Evolutionary conservation across 176 grass and related monocot species (phyloP).

Genomic region (Chrysopogon serrulatus): DNA sequence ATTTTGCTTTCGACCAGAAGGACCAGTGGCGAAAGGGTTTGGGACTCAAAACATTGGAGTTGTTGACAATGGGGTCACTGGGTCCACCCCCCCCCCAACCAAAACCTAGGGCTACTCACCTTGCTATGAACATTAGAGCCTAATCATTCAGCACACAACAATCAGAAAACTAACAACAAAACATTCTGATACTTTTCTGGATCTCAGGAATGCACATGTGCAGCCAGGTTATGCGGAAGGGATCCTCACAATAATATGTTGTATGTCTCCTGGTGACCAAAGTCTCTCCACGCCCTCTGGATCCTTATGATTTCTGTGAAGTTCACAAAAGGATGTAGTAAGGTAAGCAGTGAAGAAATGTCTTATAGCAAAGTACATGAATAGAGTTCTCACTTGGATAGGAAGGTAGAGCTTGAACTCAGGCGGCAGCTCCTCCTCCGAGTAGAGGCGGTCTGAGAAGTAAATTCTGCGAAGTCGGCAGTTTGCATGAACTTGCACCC

Average conservation of each 20-base stretch:
- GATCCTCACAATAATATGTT: background rate
- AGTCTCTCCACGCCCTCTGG: background rate
- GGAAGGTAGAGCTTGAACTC: slow-evolving; percentile 97
- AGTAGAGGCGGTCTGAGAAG: slow-evolving; percentile 83
- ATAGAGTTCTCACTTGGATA: slow-evolving; percentile 51
- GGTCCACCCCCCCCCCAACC: too few species aligned
- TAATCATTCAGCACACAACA: background rate
- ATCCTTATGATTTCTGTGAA: slow-evolving; percentile 30
- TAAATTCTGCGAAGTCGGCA: slow-evolving; percentile 84
- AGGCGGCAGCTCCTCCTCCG: slow-evolving; percentile 84
- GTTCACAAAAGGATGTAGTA: background rate
- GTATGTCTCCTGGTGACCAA: background rate
- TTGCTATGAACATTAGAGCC: background rate
- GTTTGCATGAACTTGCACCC: slow-evolving; percentile 93
- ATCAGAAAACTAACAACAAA: background rate
- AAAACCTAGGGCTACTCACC: background rate
- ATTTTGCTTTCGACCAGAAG: slow-evolving; percentile 7
- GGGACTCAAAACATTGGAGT: background rate
- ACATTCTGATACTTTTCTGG: background rate
- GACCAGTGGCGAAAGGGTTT: background rate
- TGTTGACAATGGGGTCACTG: background rate
- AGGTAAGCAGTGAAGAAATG: background rate
- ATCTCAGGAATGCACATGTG: background rate
- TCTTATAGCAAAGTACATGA: background rate
- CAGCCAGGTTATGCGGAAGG: background rate